Evolutionary conservation across 257 asterid species (phyloP).

Genomic region (Hygrophila difformis): DNA sequence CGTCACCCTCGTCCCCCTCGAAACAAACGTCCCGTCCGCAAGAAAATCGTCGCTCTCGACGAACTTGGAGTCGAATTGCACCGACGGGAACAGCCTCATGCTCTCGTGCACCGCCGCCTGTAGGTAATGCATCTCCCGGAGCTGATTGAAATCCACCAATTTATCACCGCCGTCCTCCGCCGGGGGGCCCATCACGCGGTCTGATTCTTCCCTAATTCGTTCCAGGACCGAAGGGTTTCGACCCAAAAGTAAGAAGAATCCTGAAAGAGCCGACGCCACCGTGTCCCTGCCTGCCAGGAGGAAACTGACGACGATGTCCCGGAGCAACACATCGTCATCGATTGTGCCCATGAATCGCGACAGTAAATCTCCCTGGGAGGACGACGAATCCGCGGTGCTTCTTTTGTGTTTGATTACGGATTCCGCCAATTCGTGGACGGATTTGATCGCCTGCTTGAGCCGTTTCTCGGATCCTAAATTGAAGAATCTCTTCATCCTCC

Average conservation of each 20-base stretch:
- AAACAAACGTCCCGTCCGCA: constrained; percentile 34
- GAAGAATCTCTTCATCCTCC: constrained; percentile 29
- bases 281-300: constrained; percentile 50
- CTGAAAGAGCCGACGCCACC: constrained; percentile 37
- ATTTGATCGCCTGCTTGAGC: constrained; percentile 22
- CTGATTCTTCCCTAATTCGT: constrained; percentile 24
- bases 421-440: constrained; percentile 22
- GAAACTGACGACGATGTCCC: constrained; percentile 42
- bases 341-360: constrained; percentile 34
- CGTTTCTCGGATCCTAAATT: constrained; percentile 30
- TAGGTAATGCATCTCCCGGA: constrained; percentile 28
- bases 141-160: constrained; percentile 15
- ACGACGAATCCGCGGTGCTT: not conserved
- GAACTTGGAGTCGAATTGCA: constrained; percentile 40
- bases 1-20: constrained; percentile 37
- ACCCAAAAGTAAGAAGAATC: constrained; percentile 37
- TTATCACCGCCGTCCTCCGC: too few relatives aligned
- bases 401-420: constrained; percentile 27
- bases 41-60: constrained; percentile 29
- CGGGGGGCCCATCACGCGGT: constrained; percentile 17
- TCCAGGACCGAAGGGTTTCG: constrained; percentile 29
- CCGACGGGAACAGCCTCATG: constrained; percentile 48
- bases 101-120: constrained; percentile 46
- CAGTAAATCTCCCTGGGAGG: constrained; percentile 28
- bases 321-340: constrained; percentile 22